These are phyloP conservation scores for Nidularia pulvinata DNA, from an alignment of 768 basidiomycete species.

Conservation along the genomic window DNA sequence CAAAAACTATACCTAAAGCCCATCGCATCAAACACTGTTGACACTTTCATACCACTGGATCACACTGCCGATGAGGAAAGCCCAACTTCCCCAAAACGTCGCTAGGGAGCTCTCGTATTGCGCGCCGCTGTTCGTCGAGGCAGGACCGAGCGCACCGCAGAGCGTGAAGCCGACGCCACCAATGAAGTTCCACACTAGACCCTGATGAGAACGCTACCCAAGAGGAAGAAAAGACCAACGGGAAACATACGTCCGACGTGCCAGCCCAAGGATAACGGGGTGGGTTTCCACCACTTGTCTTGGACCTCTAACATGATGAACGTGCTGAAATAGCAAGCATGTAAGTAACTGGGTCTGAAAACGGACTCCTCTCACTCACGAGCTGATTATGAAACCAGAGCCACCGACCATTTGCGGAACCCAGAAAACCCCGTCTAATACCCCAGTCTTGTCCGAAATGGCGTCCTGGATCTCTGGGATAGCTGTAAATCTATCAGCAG, in stretches of 20 bases:
- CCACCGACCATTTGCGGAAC: slow-evolving; percentile 66
- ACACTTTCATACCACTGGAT: slow-evolving; percentile 55
- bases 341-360: background rate
- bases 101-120: slow-evolving; percentile 51
- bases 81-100: slow-evolving; percentile 64
- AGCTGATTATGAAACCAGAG: slow-evolving; percentile 52
- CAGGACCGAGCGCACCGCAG: slow-evolving; percentile 58
- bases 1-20: background rate
- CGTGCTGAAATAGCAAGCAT: background rate
- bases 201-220: too few species aligned
- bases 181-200: slow-evolving; percentile 58
- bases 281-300: slow-evolving; percentile 49
- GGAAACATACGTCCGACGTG: slow-evolving; percentile 37
- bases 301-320: slow-evolving; percentile 51
- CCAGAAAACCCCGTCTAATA: slow-evolving; percentile 55
- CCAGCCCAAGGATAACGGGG: slow-evolving; percentile 50
- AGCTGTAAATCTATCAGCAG: slow-evolving; percentile 25
- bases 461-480: slow-evolving; percentile 31
- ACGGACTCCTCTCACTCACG: slow-evolving; percentile 19
- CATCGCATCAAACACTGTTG: slow-evolving; percentile 19
- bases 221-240: background rate
- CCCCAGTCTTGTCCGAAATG: slow-evolving; percentile 19
- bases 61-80: slow-evolving; percentile 58
- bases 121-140: slow-evolving; percentile 23
- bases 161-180: slow-evolving; percentile 59